Base-by-base conservation (phyloP, 192 early-diverging fungal species). In the Endogone sp. region DNA sequence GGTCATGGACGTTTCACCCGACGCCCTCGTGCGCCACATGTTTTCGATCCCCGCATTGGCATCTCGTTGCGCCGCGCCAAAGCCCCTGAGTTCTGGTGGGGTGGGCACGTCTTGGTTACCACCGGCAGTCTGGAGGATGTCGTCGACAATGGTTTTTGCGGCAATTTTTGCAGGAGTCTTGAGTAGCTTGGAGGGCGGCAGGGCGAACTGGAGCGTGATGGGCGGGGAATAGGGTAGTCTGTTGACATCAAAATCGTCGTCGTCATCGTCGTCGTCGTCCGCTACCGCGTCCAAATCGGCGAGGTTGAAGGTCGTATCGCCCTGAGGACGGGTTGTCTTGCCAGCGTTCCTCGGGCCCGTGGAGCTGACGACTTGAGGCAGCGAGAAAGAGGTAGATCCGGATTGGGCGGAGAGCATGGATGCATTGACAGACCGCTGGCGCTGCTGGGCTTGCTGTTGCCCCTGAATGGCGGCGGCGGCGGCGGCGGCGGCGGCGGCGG, bases 151-250 rank as follows among this genome's bases (percentile, higher is more conserved):
- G 54, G 65, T 70, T 28, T 68, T 70, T 3, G 76, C 77, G 3
- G 72, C 72, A 62, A 74, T 66, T 27, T 64, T 65, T 3, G 69
- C 69, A 0, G 77, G 77, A 4, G 77, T 75, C 28, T 60, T 69
- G 4, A 71, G 23, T 55, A 78, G 60, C 24, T 60, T 61, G 2
- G 69, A 71, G 22, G 37, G 66, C 29, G 77, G 57, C 8, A 71
- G 30, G 1, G 72, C 66, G 65, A 78, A 78, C 57, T 74, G 69
- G 21, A 78, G 65, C 0, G 72, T 78, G 22, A 65, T 65, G 25
- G 77, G 77, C 26, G 77, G 73, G 25, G 77, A 78, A 4, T 62
- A 62, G 24, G 22, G 59, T 10, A 22, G 27, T 6, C 21, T 60
- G 8, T 22, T 22, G 59, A 22, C 22, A 22, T 26, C 22, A 22